Base-by-base conservation (phyloP, 2,329 filamentous ascomycete genomes). In the Plenodomus tracheiphilus region DNA sequence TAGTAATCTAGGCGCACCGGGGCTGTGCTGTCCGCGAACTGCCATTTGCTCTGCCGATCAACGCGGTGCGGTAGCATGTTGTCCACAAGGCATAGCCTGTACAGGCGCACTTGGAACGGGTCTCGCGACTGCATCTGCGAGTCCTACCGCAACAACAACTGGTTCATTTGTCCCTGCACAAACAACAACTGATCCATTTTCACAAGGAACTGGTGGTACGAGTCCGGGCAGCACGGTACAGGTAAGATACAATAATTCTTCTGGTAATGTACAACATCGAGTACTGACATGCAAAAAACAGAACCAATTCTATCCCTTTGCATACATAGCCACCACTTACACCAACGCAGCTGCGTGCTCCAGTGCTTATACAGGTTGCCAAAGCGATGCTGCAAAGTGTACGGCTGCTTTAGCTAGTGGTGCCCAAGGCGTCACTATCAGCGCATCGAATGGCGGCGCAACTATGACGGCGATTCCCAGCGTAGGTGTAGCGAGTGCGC, bases 31-130 rank as follows among this genome's bases (percentile, higher is more conserved):
- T 68, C 72, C 72, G 28, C 69, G 72, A 35, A 75, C 74, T 41
- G 77, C 81, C 18, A 74, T 77, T 47, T 86, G 84, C 71, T 77
- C 79, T 36, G 75, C 77, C 42, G 84, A 86, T 67, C 69, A 70
- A 35, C 79, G 77, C 32, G 77, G 82, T 45, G 75, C 84, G 52
- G 79, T 85, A 45, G 84, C 83, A 19, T 86, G 84, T 74, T 86
- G 84, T 69, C 82, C 82, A 0, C 75, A 70, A 20, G 78, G 80
- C 42, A 79, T 79, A 13, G 77, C 73, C 21, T 86, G 84, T 61
- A 85, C 83, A 0, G 84, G 84, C 40, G 43, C 51, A 40, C 46
- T 54, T 18, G 49, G 43, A 43, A 32, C 28, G 4, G 28, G 28
- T 32, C 28, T 32, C 13, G 28, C 46, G n/a, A 39, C 18, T n/a